These are phyloP conservation scores for Plectranthus barbatus DNA, from an alignment of 257 asterid species.

Conservation along the genomic window DNA sequence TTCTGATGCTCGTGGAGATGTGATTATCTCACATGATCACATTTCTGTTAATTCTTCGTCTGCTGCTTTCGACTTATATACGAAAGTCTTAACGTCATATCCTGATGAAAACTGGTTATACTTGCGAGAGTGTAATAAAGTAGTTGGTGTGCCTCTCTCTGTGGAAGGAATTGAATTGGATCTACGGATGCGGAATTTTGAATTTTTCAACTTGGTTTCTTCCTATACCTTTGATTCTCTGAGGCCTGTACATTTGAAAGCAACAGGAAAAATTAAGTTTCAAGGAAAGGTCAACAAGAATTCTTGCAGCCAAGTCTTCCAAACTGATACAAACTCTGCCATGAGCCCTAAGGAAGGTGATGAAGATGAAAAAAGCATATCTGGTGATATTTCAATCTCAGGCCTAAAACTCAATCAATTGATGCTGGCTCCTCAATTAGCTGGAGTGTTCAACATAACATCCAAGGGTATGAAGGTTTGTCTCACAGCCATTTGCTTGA, in stretches of 20 bases:
- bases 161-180: slow-evolving; percentile 95
- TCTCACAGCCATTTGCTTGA: slow-evolving; percentile 15
- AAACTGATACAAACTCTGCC: slow-evolving; percentile 26
- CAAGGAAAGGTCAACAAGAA: slow-evolving; percentile 76
- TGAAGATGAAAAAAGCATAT: slow-evolving; percentile 44
- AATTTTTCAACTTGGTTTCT: slow-evolving; percentile 80
- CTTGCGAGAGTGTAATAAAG: slow-evolving; percentile 50
- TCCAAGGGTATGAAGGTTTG: slow-evolving; percentile 74
- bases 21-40: slow-evolving; percentile 83
- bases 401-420: slow-evolving; percentile 93
- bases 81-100: slow-evolving; percentile 75
- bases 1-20: slow-evolving; percentile 98
- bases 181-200: slow-evolving; percentile 85
- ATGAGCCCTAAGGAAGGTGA: slow-evolving; percentile 23
- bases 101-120: slow-evolving; percentile 43
- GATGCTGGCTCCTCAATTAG: slow-evolving; percentile 97
- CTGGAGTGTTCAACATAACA: slow-evolving; percentile 75
- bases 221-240: slow-evolving; percentile 86
- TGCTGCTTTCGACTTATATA: slow-evolving; percentile 80
- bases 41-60: slow-evolving; percentile 86
- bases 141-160: slow-evolving; percentile 51
- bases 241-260: slow-evolving; percentile 87
- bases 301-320: slow-evolving; percentile 21
- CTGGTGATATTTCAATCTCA: slow-evolving; percentile 85
- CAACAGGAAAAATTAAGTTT: slow-evolving; percentile 94